These are phyloP conservation scores for Isabelozyma pseudorhagii DNA, from an alignment of 805 yeast species.

Conservation along the genomic window DNA sequence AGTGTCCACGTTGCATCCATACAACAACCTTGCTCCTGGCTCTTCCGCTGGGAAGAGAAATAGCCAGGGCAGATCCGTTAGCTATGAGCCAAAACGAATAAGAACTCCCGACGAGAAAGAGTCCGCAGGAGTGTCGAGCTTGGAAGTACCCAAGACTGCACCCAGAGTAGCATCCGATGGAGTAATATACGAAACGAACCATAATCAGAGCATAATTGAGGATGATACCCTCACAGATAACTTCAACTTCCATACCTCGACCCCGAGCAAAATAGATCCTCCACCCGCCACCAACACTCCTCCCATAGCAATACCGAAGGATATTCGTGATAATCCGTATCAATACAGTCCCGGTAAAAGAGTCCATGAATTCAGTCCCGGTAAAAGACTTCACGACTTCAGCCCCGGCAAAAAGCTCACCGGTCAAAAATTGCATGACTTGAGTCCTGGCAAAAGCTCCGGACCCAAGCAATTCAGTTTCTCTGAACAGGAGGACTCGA, in stretches of 20 bases:
- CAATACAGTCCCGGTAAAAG: background rate
- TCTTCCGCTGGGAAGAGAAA: background rate
- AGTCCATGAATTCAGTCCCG: background rate
- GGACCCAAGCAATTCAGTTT: slow-evolving; percentile 15
- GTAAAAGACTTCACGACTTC: background rate
- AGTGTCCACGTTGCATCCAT: slow-evolving; percentile 3
- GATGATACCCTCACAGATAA: slow-evolving; percentile 2
- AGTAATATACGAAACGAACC: slow-evolving; percentile 8
- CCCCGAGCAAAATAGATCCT: background rate
- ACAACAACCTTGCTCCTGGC: slow-evolving; percentile 1
- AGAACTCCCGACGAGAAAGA: slow-evolving; percentile 4
- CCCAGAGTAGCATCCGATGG: slow-evolving; percentile 20
- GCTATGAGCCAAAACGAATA: slow-evolving; percentile 20
- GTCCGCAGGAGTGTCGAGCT: background rate
- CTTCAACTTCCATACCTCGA: slow-evolving; percentile 6
- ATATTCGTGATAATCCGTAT: background rate
- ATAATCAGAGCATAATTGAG: background rate
- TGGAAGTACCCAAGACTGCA: slow-evolving; percentile 3
- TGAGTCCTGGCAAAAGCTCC: background rate
- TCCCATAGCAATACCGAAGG: background rate
- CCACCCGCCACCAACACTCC: background rate
- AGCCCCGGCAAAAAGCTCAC: background rate
- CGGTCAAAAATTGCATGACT: background rate
- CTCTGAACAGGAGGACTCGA: slow-evolving; percentile 23
- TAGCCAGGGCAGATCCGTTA: slow-evolving; percentile 12